Evolutionary conservation across 2,329 filamentous ascomycete species (phyloP), one percentile per base, ranked within the genome.

Genomic region (Xylaria digitata): DNA sequence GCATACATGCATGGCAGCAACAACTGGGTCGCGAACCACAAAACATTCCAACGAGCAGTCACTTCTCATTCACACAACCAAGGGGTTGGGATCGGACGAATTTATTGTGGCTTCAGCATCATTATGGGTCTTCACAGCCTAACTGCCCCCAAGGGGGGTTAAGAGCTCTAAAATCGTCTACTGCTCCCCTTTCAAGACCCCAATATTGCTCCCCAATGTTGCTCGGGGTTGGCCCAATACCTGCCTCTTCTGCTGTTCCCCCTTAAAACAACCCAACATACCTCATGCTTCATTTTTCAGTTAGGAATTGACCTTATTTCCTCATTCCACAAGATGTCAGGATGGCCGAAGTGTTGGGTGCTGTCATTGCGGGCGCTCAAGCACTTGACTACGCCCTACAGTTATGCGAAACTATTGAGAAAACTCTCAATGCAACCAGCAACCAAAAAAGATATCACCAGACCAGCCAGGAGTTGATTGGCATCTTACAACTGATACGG

Each of bases 361-460:
- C n/a, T 48, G 13, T 49, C 32, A 45, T 49, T 23, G 55, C 43
- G 3, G 55, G 43, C 9, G 55, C 30, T 23, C 43, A 58, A 34
- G 43, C 19, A 1, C 0, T 58, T 8, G 43, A 40, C 55, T 40
- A 49, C 21, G 30, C 55, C 19, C 48, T 58, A 21, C 43, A 58
- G 43, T 5, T 48, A 6, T 58, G 55, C 45, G n/a, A 58, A 37
- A 21, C 32, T 19, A 58, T 58, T 30, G 30, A 58, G 9, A 48
- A 32, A 30, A 34, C 32, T 26, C 21, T 46, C 5, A n/a, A 48
- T 37, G 43, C 55, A 21, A 30, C 55, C 21, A 43, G 30, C 9
- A 40, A 17, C n/a, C n/a, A 37, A 3, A 34, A 58, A 34, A 34
- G 55, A 49, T 58, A 58, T 34, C 55, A 58, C 19, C 23, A 57